These are phyloP conservation scores for Oryza officinalis DNA, from an alignment of 176 grass and related monocot species.

Conservation along the genomic window DNA sequence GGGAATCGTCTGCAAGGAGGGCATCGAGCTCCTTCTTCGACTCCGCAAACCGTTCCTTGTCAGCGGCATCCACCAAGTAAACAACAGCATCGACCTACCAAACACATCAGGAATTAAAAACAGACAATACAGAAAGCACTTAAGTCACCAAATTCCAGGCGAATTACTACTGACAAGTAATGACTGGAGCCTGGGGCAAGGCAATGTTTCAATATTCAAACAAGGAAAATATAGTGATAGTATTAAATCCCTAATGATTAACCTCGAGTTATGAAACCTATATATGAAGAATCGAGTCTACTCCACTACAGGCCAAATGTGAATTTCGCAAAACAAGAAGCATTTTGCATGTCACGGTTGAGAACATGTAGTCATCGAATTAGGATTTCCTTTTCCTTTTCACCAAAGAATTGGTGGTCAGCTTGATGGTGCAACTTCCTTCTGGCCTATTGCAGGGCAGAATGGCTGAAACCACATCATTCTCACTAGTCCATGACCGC, in stretches of 20 bases:
- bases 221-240: background rate
- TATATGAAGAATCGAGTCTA: constrained; percentile 6
- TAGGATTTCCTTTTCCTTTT: too few relatives aligned
- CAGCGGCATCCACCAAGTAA: constrained; percentile 57
- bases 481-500: background rate
- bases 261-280: background rate
- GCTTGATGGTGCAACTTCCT: background rate
- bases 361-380: too few relatives aligned
- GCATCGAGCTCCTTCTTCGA: constrained; percentile 54
- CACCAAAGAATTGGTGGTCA: background rate
- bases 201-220: background rate
- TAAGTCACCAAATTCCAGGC: background rate
- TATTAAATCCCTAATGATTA: background rate
- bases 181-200: background rate
- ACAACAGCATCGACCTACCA: constrained; percentile 56
- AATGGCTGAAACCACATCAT: background rate
- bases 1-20: constrained; percentile 53
- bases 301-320: background rate
- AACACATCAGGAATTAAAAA: constrained; percentile 25
- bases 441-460: background rate
- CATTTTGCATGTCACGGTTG: background rate
- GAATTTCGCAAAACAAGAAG: background rate
- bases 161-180: background rate
- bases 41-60: constrained; percentile 55
- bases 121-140: constrained; percentile 3